These are phyloP conservation scores for Colletotrichum horii DNA, from an alignment of 2,329 filamentous ascomycete species.

Conservation along the genomic window DNA sequence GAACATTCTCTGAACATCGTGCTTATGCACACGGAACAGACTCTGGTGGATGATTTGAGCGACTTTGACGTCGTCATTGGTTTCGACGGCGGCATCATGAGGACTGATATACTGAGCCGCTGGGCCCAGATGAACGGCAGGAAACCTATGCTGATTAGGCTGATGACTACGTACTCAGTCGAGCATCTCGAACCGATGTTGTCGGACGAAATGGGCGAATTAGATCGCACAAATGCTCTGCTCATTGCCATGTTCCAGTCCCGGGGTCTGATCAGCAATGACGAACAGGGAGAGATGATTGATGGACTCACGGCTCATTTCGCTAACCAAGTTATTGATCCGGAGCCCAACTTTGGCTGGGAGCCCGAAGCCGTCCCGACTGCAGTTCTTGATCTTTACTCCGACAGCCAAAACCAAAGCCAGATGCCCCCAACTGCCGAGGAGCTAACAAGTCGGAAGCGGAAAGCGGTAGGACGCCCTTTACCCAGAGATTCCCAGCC, in stretches of 20 bases:
- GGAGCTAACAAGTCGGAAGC: slow-evolving; percentile 13
- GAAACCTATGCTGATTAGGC: slow-evolving; percentile 50
- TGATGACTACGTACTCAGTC: slow-evolving; percentile 57
- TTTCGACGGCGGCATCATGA: slow-evolving; percentile 56
- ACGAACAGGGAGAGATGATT: slow-evolving; percentile 30
- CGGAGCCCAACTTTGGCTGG: slow-evolving; percentile 47
- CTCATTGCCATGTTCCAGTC: slow-evolving; percentile 36
- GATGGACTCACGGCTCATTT: slow-evolving; percentile 53
- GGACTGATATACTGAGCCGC: slow-evolving; percentile 30
- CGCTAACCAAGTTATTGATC: slow-evolving; percentile 47
- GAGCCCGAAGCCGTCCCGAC: slow-evolving; percentile 52
- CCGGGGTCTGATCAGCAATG: slow-evolving; percentile 26
- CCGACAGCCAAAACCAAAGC: slow-evolving; percentile 37
- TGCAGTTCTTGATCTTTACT: slow-evolving; percentile 53
- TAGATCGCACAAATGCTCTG: slow-evolving; percentile 55
- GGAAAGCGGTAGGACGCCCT: slow-evolving; percentile 9
- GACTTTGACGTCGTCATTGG: slow-evolving; percentile 57
- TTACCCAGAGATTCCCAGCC: neutral
- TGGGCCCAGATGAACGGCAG: slow-evolving; percentile 24
- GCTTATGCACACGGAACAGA: slow-evolving; percentile 45
- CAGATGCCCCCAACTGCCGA: slow-evolving; percentile 4
- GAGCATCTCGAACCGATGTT: slow-evolving; percentile 60
- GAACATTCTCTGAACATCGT: slow-evolving; percentile 39
- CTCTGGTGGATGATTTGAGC: slow-evolving; percentile 38
- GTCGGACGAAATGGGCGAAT: slow-evolving; percentile 36